These are phyloP conservation scores for Lagenaria siceraria DNA, from an alignment of 306 rosid species.

Conservation along the genomic window DNA sequence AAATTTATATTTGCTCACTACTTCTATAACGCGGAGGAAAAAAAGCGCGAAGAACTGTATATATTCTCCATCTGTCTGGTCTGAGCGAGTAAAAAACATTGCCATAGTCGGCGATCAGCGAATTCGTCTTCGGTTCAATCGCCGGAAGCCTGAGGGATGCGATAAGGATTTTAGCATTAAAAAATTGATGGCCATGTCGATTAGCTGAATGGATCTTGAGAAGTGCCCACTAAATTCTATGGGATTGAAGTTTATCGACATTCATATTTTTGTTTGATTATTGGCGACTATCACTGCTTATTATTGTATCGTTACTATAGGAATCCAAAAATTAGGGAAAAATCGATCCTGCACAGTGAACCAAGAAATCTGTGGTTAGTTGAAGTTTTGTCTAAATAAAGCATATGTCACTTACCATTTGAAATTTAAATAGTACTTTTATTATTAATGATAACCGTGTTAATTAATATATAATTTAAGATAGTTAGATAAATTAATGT, in stretches of 20 bases:
- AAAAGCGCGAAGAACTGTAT: background rate
- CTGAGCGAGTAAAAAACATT: background rate
- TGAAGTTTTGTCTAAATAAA: background rate
- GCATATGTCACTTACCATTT: background rate
- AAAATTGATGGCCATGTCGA: background rate
- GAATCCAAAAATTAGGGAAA: background rate
- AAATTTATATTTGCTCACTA: background rate
- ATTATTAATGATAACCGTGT: no score
- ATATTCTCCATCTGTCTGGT: background rate
- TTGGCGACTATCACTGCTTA: background rate
- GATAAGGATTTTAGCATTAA: background rate
- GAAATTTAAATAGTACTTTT: background rate
- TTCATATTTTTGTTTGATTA: background rate
- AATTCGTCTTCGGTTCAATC: background rate
- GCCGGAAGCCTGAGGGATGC: background rate
- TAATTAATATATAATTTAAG: no score
- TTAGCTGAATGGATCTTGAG: background rate
- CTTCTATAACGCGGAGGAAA: background rate
- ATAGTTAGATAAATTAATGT: no score
- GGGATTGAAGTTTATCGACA: background rate
- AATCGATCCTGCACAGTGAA: background rate
- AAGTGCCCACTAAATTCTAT: background rate
- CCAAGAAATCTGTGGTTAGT: background rate
- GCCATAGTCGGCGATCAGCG: background rate
- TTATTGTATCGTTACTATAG: background rate